phyloP scores from a whole-genome alignment of 2,329 filamentous ascomycete genomes.

The Colletotrichum paranaense region DNA sequence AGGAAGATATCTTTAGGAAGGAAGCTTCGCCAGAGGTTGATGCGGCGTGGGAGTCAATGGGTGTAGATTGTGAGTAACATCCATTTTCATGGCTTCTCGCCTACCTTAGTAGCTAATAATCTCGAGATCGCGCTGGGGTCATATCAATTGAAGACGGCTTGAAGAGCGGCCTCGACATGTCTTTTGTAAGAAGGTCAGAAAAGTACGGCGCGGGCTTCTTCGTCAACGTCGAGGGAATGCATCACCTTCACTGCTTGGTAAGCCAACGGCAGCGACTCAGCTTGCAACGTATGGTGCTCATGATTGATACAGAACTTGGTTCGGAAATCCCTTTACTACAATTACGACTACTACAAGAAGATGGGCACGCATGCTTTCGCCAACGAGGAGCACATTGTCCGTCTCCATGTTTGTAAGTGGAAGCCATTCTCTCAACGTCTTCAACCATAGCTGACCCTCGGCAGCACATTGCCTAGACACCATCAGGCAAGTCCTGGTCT shows the following conservation, averaged over 20 bases:
- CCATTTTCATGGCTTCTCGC: fast-evolving
- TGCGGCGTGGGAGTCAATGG: conserved; percentile 61
- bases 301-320: conserved; percentile 61
- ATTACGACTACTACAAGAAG: conserved; percentile 66
- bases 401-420: conserved; percentile 66
- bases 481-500: conserved; percentile 72
- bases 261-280: background rate
- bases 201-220: conserved; percentile 69
- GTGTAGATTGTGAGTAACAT: conserved; percentile 55
- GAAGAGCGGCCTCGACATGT: conserved; percentile 59
- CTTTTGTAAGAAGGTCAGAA: conserved; percentile 65
- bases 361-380: conserved; percentile 63
- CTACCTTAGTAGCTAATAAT: conserved; percentile 12
- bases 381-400: conserved; percentile 66
- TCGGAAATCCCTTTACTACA: conserved; percentile 68
- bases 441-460: background rate
- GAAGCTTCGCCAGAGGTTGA: conserved; percentile 64
- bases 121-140: conserved; percentile 56
- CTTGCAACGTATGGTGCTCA: background rate
- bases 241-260: conserved; percentile 69
- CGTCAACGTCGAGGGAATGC: conserved; percentile 67
- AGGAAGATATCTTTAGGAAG: conserved; percentile 64
- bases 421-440: too few relatives aligned
- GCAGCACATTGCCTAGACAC: conserved; percentile 71
- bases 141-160: conserved; percentile 61